A percentile compares a stretch with the other conserved stretches of the same genome.
Evolutionary conservation across 192 early-diverging fungal genomes (phyloP).

Genomic region (Oehlia diaphana): DNA sequence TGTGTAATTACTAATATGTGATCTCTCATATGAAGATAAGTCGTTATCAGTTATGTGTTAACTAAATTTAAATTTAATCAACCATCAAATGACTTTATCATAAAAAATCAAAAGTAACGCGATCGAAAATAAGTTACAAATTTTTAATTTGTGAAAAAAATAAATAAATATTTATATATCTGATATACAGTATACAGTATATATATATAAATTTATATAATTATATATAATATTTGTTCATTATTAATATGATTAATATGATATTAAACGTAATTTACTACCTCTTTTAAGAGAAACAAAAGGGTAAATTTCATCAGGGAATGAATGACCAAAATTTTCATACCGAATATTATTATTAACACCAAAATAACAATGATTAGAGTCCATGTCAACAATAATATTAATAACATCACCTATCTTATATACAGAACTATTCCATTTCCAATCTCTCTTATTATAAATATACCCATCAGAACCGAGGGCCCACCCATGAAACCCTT

Average conservation of each 20-base stretch:
- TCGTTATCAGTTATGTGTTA: too few relatives aligned
- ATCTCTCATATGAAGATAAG: too few relatives aligned
- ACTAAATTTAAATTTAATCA: too few relatives aligned
- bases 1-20: too few relatives aligned
- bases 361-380: conserved; percentile 3
- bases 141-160: too few relatives aligned
- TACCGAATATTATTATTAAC: conserved; percentile 14
- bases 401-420: conserved; percentile 6
- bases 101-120: too few relatives aligned
- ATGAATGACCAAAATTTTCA: background rate
- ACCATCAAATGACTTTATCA: too few relatives aligned
- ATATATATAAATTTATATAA: too few relatives aligned
- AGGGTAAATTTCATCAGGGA: conserved; percentile 28
- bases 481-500: background rate
- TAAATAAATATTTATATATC: too few relatives aligned
- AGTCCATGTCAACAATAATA: conserved; percentile 24
- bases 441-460: background rate
- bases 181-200: too few relatives aligned
- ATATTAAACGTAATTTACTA: background rate
- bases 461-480: conserved; percentile 3
- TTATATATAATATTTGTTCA: too few relatives aligned
- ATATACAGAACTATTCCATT: conserved; percentile 15
- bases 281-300: background rate
- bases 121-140: too few relatives aligned
- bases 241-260: background rate